A percentile compares a stretch with the other conserved stretches of the same genome.
These are phyloP conservation scores for Veloboletus limbatus DNA, from an alignment of 1,284 basidiomycete genomes.

Conservation along the genomic window DNA sequence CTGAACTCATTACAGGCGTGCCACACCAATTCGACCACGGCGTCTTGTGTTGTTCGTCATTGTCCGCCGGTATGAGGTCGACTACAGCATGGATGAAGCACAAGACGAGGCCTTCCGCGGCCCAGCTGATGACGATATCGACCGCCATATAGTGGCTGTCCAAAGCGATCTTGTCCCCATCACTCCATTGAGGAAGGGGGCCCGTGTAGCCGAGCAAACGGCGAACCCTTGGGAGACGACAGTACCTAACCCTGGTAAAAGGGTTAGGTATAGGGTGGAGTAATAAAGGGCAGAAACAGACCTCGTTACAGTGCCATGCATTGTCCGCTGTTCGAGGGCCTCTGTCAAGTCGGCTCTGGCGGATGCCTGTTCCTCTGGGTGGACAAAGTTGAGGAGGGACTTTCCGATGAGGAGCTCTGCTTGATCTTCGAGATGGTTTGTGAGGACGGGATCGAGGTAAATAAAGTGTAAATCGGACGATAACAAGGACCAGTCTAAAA, in stretches of 20 bases:
- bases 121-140: slow-evolving; percentile 94
- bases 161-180: slow-evolving; percentile 66
- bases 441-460: slow-evolving; percentile 86
- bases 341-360: slow-evolving; percentile 75
- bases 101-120: slow-evolving; percentile 85
- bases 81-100: slow-evolving; percentile 93
- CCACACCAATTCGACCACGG: slow-evolving; percentile 96
- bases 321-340: slow-evolving; percentile 75
- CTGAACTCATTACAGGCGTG: slow-evolving; percentile 56
- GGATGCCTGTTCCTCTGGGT: slow-evolving; percentile 83
- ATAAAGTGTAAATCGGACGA: slow-evolving; percentile 77
- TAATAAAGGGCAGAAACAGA: slow-evolving; percentile 30
- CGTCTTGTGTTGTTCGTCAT: slow-evolving; percentile 74
- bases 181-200: slow-evolving; percentile 50
- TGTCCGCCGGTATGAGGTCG: slow-evolving; percentile 76
- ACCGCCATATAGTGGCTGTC: slow-evolving; percentile 85
- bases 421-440: slow-evolving; percentile 73
- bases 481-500: slow-evolving; percentile 69
- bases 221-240: slow-evolving; percentile 67
- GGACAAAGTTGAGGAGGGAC: slow-evolving; percentile 82
- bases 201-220: slow-evolving; percentile 62
- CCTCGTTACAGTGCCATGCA: slow-evolving; percentile 92
- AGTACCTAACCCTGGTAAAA: slow-evolving; percentile 65
- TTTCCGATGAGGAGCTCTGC: slow-evolving; percentile 68
- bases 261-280: slow-evolving; percentile 19